Evolutionary conservation across 2,329 filamentous ascomycete species (phyloP).

Genomic region (Acephala macrosclerotiorum): DNA sequence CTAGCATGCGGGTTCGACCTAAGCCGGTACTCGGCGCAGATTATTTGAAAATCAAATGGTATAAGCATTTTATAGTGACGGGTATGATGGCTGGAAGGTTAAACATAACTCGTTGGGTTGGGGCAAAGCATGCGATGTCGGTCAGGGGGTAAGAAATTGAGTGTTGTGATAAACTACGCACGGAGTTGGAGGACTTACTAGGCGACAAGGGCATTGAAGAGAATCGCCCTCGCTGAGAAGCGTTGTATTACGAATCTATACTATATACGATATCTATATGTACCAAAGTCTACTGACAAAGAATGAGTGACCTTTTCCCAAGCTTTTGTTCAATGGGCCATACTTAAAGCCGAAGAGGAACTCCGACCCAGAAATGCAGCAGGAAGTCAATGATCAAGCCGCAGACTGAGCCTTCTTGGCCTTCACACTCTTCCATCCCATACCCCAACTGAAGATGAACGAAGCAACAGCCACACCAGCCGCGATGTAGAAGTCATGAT

Average conservation of each 20-base stretch:
- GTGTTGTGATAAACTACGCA: not conserved
- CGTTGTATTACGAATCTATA: not conserved
- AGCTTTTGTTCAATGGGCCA: not conserved
- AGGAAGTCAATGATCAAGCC: not conserved
- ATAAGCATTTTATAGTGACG: not conserved
- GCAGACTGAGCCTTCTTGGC: constrained; percentile 33
- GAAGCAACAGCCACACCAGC: constrained; percentile 42
- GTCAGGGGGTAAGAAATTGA: not conserved
- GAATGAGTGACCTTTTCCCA: not conserved
- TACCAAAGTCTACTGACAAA: not conserved
- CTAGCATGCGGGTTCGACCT: not conserved
- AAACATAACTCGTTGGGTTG: not conserved
- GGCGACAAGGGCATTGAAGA: not conserved
- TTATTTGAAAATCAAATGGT: not conserved
- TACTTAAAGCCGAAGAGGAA: not conserved
- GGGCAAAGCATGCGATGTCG: not conserved
- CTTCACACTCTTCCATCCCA: constrained; percentile 55
- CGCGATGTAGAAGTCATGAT: constrained; percentile 50
- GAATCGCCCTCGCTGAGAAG: not conserved
- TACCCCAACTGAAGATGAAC: constrained; percentile 50
- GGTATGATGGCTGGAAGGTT: not conserved
- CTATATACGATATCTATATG: not conserved
- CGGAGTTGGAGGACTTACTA: not conserved
- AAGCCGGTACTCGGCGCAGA: not conserved
- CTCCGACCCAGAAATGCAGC: not conserved